phyloP scores from a whole-genome alignment of 129 eudicot genomes.

The Centaurea solstitialis region DNA sequence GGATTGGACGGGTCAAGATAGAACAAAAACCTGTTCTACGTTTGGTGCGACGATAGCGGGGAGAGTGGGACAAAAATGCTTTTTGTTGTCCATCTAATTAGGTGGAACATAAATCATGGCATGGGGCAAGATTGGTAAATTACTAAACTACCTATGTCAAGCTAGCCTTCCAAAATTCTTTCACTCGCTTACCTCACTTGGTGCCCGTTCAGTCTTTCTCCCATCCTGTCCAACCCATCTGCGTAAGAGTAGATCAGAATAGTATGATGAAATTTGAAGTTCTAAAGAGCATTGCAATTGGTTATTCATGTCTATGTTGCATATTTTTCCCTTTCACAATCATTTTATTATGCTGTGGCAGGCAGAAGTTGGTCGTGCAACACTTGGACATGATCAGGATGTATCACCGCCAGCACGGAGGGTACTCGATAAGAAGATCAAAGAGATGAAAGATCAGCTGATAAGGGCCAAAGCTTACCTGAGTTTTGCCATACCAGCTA shows the following conservation, averaged over 20 bases:
- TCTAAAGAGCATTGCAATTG: slow-evolving; percentile 5
- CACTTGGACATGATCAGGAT: slow-evolving; percentile 35
- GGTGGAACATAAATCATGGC: neutral
- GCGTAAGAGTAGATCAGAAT: neutral
- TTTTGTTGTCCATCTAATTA: neutral
- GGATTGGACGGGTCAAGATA: neutral
- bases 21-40: neutral
- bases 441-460: slow-evolving; percentile 91
- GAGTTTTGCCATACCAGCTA: slow-evolving; percentile 60
- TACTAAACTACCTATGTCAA: neutral
- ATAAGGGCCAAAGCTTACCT: slow-evolving; percentile 87
- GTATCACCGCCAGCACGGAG: slow-evolving; percentile 28
- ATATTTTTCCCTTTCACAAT: slow-evolving; percentile 8
- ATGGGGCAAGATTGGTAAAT: neutral
- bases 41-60: neutral
- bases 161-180: neutral
- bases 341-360: slow-evolving; percentile 30
- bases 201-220: neutral
- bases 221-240: neutral
- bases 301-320: neutral
- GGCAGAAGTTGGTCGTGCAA: slow-evolving; percentile 42
- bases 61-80: neutral
- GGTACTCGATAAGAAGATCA: slow-evolving; percentile 56
- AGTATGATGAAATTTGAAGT: neutral
- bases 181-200: neutral